Base-by-base conservation (phyloP, 805 yeast species). In the Teunomyces barrocoloradensis region DNA sequence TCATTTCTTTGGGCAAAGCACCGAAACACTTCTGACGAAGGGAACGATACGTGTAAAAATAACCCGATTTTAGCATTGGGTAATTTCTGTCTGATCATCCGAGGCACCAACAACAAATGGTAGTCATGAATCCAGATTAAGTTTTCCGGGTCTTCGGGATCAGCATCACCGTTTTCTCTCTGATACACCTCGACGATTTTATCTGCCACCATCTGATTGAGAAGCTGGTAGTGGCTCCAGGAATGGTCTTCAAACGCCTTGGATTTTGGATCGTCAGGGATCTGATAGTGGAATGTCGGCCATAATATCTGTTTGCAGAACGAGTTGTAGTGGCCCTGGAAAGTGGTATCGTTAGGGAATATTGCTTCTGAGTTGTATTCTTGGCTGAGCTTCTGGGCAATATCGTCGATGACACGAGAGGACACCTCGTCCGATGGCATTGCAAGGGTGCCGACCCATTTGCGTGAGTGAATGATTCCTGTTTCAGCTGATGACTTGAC, bases 221-320 rank as follows among this genome's bases (percentile, higher is more conserved):
- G 75, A 1, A 74, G 68, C 54, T 80, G 81, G 65, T 92, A 92
- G 60, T 85, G 84, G 21, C 82, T 82, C 96, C 97, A 92, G 1
- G 97, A 89, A 62, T 90, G 95, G 54, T 89, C 97, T 65, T 92
- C 97, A 66, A 92, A 94, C 0, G 96, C 96, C 64, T 90, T 90
- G 1, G 96, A 84, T 56, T 87, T 88, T 44, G 97, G 95, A 60
- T 91, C 85, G 65, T 94, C 98, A 0, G 98, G 98, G 33, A 92
- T 88, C 65, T 92, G 97, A 63, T 94, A 94, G 56, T 81, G 84
- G 53, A 94, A 77, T 2, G 97, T 89, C 28, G 99, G 99, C 98
- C 98, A 94, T 51, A 94, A 71, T 34, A 94, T 88, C 59, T 91
- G 95, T 66, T 94, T 94, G 65, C 97, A 92, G 64, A 87, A 94